These are phyloP conservation scores for Alternaria viburni DNA, from an alignment of 2,329 filamentous ascomycete genomes.

Conservation along the genomic window DNA sequence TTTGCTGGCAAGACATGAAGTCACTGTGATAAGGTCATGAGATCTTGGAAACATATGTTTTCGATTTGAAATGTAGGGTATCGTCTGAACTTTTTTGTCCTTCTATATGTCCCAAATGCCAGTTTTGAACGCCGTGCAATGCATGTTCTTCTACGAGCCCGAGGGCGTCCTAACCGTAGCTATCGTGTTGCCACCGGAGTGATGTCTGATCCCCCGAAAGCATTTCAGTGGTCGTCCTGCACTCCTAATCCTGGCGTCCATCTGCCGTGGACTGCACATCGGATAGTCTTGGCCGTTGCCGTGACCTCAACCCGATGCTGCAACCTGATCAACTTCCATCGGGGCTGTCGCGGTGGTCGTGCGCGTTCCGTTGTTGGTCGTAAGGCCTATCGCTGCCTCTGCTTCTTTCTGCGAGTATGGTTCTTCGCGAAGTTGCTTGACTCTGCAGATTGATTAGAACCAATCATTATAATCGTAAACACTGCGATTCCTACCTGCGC, in stretches of 20 bases:
- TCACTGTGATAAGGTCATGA: neutral
- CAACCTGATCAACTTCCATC: constrained; percentile 44
- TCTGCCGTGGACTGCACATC: neutral
- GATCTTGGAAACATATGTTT: neutral
- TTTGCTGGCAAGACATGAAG: neutral
- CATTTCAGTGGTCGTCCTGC: neutral
- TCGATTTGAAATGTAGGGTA: constrained; percentile 32
- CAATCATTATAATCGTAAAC: neutral
- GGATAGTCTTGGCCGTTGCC: neutral
- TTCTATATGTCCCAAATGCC: constrained; percentile 30
- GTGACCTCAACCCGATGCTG: constrained; percentile 17
- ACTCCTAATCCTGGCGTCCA: neutral
- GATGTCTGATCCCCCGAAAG: neutral
- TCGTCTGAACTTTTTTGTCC: constrained; percentile 38
- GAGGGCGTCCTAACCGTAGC: neutral
- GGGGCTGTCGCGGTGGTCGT: constrained; percentile 32
- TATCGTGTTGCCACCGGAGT: neutral
- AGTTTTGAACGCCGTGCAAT: constrained; percentile 42
- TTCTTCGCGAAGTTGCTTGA: constrained; percentile 82
- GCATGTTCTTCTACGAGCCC: constrained; percentile 20
- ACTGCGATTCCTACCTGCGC: constrained; percentile 69
- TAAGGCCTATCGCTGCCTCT: constrained; percentile 77
- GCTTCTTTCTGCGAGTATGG: constrained; percentile 87
- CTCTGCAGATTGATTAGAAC: constrained; percentile 56
- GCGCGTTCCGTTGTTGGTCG: constrained; percentile 69